Conservation (phyloP, 306 rosid species). For the Sindora glabra region DNA sequence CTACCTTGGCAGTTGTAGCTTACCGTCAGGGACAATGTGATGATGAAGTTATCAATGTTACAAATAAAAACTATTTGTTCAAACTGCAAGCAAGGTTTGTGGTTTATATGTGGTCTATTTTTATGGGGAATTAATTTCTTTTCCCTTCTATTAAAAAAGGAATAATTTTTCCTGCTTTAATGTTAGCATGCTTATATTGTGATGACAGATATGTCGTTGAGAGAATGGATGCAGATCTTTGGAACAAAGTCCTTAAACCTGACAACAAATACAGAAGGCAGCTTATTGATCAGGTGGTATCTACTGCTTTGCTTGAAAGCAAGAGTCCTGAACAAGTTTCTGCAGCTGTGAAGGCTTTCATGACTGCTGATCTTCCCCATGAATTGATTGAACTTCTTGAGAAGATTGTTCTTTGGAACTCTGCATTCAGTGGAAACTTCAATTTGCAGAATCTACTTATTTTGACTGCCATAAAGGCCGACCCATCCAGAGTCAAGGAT, state of each 20-base stretch:
- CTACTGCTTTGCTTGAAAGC: conserved; percentile 99
- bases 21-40: conserved; percentile 96
- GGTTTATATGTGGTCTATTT: conserved; percentile 13
- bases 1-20: conserved; percentile 96
- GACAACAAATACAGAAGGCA: conserved; percentile 89
- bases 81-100: conserved; percentile 98
- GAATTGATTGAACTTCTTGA: conserved; percentile 98
- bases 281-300: conserved; percentile 95
- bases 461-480: conserved; percentile 96
- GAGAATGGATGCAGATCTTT: conserved; percentile 94
- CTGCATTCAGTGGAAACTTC: conserved; percentile 98
- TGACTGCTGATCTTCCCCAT: conserved; percentile 99
- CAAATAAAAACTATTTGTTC: conserved; percentile 91
- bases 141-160: too few relatives aligned
- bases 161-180: not conserved
- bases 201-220: conserved; percentile 88
- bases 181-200: conserved; percentile 12
- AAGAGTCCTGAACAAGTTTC: conserved; percentile 99
- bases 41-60: conserved; percentile 91
- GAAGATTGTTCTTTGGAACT: conserved; percentile 97
- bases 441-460: conserved; percentile 93
- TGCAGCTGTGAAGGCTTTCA: conserved; percentile 97
- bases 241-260: conserved; percentile 87
- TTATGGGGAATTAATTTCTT: too few relatives aligned
- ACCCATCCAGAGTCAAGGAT: conserved; percentile 98